Evolutionary conservation across 192 early-diverging fungal genomes (phyloP).

Genomic region (Backusella macrospora): DNA sequence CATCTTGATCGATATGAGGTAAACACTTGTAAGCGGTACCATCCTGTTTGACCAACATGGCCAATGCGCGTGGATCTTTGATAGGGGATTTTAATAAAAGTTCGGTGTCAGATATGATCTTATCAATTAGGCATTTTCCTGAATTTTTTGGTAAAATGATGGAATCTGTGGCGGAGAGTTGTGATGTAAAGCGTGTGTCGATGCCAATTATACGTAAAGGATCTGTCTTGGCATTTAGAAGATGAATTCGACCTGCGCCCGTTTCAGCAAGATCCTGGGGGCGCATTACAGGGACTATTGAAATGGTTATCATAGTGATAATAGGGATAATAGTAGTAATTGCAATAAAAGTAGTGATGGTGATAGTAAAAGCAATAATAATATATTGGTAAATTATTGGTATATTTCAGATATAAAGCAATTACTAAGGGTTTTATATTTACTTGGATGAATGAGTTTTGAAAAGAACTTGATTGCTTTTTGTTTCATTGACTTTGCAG

Average conservation of each 20-base stretch:
- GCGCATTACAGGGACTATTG: conserved; percentile 84
- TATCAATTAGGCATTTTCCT: conserved; percentile 66
- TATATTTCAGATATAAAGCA: background rate
- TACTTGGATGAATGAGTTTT: conserved; percentile 74
- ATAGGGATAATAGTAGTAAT: too few relatives aligned
- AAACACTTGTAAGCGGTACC: conserved; percentile 65
- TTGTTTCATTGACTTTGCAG: conserved; percentile 89
- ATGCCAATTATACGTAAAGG: conserved; percentile 71
- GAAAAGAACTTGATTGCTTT: conserved; percentile 82
- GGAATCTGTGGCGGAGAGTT: conserved; percentile 63
- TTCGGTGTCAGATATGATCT: conserved; percentile 84
- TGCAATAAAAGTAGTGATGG: too few relatives aligned
- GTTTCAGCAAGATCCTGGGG: conserved; percentile 86
- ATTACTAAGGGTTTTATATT: background rate
- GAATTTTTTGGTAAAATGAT: conserved; percentile 65
- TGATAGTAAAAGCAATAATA: too few relatives aligned
- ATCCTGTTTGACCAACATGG: conserved; percentile 50
- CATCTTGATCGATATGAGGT: conserved; percentile 88
- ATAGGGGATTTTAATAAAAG: conserved; percentile 74
- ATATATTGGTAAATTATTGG: too few relatives aligned
- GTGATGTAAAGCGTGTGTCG: conserved; percentile 68
- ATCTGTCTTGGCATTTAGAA: conserved; percentile 64
- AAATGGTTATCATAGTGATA: too few relatives aligned
- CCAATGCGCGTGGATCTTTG: conserved; percentile 66
- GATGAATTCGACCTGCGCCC: conserved; percentile 72